phyloP scores from a whole-genome alignment of 768 basidiomycete genomes.

The Lactifluus pinguis region DNA sequence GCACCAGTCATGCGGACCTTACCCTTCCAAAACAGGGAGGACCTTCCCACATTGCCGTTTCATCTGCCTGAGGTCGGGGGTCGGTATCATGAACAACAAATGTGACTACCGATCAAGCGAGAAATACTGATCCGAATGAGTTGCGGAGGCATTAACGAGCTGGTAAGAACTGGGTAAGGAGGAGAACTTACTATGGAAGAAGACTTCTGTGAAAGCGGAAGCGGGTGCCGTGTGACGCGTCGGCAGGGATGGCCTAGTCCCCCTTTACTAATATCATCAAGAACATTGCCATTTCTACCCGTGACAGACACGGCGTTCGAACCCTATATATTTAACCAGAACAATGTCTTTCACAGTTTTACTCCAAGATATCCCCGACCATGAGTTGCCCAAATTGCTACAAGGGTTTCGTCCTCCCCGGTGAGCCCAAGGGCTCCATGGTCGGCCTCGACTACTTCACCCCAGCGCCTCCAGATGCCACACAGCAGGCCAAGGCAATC shows the following conservation, averaged over 20 bases:
- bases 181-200: too few relatives aligned
- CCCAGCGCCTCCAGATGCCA: slow-evolving; percentile 22
- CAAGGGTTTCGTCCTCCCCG: slow-evolving; percentile 36
- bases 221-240: not conserved
- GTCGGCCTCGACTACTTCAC: slow-evolving; percentile 38
- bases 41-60: too few relatives aligned
- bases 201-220: too few relatives aligned
- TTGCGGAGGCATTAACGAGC: not conserved
- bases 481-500: slow-evolving; percentile 31
- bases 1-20: too few relatives aligned
- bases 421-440: slow-evolving; percentile 37
- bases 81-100: too few relatives aligned
- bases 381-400: slow-evolving; percentile 29
- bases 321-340: not conserved
- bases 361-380: not conserved
- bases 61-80: too few relatives aligned
- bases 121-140: not conserved
- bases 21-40: too few relatives aligned
- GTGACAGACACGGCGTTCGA: too few relatives aligned
- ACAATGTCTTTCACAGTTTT: not conserved
- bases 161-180: too few relatives aligned
- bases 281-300: not conserved
- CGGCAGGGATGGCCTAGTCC: not conserved
- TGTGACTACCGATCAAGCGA: too few relatives aligned
- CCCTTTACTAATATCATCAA: not conserved